Conservation (phyloP, 495 filamentous ascomycete genomes). For the Daldinia concentrica region DNA sequence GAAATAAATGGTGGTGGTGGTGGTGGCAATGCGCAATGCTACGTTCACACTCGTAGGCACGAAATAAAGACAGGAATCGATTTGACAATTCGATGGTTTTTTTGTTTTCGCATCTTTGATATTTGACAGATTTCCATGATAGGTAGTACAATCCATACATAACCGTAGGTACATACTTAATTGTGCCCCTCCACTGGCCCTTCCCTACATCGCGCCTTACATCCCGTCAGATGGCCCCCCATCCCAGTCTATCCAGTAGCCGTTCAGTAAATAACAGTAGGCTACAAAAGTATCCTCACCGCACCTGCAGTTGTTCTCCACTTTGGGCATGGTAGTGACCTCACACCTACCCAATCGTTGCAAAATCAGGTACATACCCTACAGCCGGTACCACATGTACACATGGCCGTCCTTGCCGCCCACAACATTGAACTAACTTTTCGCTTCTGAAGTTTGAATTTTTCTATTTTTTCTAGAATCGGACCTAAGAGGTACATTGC, state of each 20-base stretch:
- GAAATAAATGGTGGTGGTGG: neutral
- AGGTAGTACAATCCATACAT: constrained; percentile 11
- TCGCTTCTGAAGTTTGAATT: constrained; percentile 12
- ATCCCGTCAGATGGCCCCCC: neutral
- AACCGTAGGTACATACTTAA: neutral
- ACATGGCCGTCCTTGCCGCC: constrained; percentile 10
- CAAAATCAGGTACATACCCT: constrained; percentile 39
- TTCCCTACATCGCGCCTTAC: no score
- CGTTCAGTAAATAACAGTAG: neutral
- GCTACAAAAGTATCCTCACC: constrained; percentile 7
- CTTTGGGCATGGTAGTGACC: constrained; percentile 39
- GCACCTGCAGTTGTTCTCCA: constrained; percentile 24
- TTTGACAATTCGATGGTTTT: constrained; percentile 23
- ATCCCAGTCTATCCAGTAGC: neutral
- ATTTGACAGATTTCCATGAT: constrained; percentile 4
- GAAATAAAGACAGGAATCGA: constrained; percentile 10
- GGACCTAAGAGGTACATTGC: constrained; percentile 1
- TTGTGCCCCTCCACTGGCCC: neutral
- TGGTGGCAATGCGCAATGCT: constrained; percentile 20
- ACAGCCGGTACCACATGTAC: constrained; percentile 28
- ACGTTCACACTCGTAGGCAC: constrained; percentile 6
- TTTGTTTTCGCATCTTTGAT: constrained; percentile 8
- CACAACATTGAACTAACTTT: constrained; percentile 4
- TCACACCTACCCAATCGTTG: constrained; percentile 40
- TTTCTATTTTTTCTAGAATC: neutral